Evolutionary conservation across 225 moss, liverwort and hornwort species (phyloP), one percentile per base, ranked within the genome.

Genomic region (Physcomitrellopsis africana): DNA sequence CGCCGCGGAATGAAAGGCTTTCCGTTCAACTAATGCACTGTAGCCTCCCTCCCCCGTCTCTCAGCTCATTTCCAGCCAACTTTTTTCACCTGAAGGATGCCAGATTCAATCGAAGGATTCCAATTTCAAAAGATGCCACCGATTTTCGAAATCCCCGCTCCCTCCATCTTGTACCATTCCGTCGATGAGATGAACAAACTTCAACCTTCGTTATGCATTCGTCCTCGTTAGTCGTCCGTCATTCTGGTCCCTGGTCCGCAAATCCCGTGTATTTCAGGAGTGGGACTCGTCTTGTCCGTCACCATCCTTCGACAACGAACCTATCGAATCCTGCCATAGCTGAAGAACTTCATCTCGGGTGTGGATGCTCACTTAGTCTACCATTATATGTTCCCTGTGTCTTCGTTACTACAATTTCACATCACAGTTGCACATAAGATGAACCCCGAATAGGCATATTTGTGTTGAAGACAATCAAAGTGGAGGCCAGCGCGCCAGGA

Each of bases 161-260:
- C 2, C 32, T 37, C 32, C 32, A 37, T 37, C 1, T 37, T 4
- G 5, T 15, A 19, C 41, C 41, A 16, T n/a, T 62, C n/a, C 65
- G 23, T 65, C 23, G 1, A 11, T 41, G 65, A 18, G 20, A 48
- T 75, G 66, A 72, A 81, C 81, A 76, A 80, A 29, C 75, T 66
- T 62, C 20, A 12, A 47, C 19, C 54, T 72, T 81, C 81, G 76
- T 81, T 11, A 72, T 12, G 45, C 47, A 43, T 47, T 20, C 65
- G 65, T 65, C 61, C 3, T 9, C n/a, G n/a, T 41, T 22, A 6
- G 10, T 22, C 0, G 9, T 22, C 7, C 55, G 20, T 20, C 19
- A 18, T 22, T 18, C 20, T 7, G 55, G 20, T 55, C 55, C 10
- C 20, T 55, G 19, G 20, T 54, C 7, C 22, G 13, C 45, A 64